Percentiles rank a stretch among this genome's conserved stretches.
These are phyloP conservation scores for Hericium erinaceus DNA, from an alignment of 768 basidiomycete genomes.

Conservation along the genomic window DNA sequence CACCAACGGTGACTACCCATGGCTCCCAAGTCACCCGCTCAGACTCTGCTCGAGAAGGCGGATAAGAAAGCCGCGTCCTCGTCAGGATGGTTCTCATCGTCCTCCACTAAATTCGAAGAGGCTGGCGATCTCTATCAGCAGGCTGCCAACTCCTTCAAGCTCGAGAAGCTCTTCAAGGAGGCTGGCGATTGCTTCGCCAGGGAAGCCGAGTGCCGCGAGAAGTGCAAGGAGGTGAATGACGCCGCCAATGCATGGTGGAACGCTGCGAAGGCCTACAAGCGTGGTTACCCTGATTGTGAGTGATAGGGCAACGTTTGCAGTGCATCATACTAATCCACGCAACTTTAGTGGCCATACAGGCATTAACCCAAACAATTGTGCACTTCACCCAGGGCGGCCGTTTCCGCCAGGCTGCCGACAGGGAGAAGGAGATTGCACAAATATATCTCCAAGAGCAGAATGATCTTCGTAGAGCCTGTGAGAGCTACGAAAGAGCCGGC, in stretches of 20 bases:
- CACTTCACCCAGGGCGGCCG: conserved; percentile 78
- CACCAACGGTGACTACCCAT: conserved; percentile 26
- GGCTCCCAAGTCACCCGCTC: conserved; percentile 71
- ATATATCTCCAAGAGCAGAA: conserved; percentile 80
- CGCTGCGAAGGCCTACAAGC: conserved; percentile 92
- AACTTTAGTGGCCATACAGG: conserved; percentile 74
- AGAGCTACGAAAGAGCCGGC: conserved; percentile 84
- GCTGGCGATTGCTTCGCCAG: conserved; percentile 88
- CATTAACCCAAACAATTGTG: conserved; percentile 74
- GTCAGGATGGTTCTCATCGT: conserved; percentile 80
- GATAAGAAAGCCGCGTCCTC: conserved; percentile 88
- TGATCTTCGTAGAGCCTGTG: conserved; percentile 80
- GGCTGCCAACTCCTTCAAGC: conserved; percentile 87
- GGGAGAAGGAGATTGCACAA: conserved; percentile 95
- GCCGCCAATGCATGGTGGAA: conserved; percentile 99
- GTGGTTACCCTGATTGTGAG: conserved; percentile 76
- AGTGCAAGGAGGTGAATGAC: conserved; percentile 80
- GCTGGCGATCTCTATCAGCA: conserved; percentile 93
- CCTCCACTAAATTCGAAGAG: conserved; percentile 82
- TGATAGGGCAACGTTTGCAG: neutral
- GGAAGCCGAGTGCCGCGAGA: conserved; percentile 91
- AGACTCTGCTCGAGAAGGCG: conserved; percentile 73
- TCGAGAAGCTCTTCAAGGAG: conserved; percentile 87
- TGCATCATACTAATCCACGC: neutral
- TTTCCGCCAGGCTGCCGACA: conserved; percentile 95